Evolutionary conservation across 768 basidiomycete genomes (phyloP), one percentile per base, ranked within the genome.

Genomic region (Stropharia rugosoannulata): DNA sequence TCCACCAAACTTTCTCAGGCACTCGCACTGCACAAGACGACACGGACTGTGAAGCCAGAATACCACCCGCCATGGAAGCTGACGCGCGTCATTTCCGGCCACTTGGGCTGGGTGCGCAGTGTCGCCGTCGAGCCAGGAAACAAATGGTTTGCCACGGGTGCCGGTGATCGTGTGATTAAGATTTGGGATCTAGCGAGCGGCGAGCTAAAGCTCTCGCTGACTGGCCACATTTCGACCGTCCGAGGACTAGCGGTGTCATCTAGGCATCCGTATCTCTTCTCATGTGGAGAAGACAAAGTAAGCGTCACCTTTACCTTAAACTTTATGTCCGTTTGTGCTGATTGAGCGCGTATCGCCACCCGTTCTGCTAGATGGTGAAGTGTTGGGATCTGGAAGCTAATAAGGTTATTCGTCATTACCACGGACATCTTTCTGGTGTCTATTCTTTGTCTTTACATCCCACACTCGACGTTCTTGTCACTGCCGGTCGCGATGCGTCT

Each of bases 371-470:
- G 94, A 98, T 98, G 97, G 97, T 99, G 36, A 98, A 98, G 76
- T 98, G 97, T 64, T 98, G 97, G 97, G 97, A 99, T 65, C 75
- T 99, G 48, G 97, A 99, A 70, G 89, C 91, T 25, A 99, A 99
- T 79, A 99, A 98, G 72, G 96, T 98, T 57, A 99, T 99, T 53
- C 84, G 97, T 16, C 95, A 98, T 72, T 98, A 99, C 67, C 97
- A 99, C 68, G 97, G 97, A 1, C 97, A 99, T 70, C 82, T 97
- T 18, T 98, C 95, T 0, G 97, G 97, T 42, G 95, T 99, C n/a
- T 98, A 98, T 65, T 80, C 94, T 0, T 80, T 98, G 52, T 84
- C 89, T 18, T 77, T 99, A 2, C 97, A 98, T 66, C 97, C 97
- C 1, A 98, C 96, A 0, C 84, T 99, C 49, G 97, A 98, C 65